Evolutionary conservation across 2,329 filamentous ascomycete genomes (phyloP).

Genomic region (Monascus ruber): DNA sequence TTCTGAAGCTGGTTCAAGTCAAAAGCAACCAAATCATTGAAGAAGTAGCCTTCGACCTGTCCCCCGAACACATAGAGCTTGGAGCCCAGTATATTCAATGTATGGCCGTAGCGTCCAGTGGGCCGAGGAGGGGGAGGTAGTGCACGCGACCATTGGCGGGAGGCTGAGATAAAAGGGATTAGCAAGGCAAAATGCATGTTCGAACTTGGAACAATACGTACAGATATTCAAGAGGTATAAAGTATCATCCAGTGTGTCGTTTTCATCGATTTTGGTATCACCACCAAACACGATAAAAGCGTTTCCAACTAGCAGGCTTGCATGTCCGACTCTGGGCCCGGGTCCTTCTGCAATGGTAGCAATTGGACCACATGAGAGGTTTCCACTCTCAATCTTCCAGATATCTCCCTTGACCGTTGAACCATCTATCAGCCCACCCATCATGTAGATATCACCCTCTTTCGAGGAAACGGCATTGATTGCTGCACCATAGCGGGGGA

Average conservation of each 20-base stretch:
- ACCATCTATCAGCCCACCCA: slow-evolving; percentile 92
- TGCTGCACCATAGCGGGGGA: slow-evolving; percentile 91
- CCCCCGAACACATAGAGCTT: slow-evolving; percentile 97
- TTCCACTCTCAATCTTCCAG: slow-evolving; percentile 92
- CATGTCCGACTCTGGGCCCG: slow-evolving; percentile 85
- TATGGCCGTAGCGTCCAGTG: slow-evolving; percentile 87
- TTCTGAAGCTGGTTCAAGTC: slow-evolving; percentile 91
- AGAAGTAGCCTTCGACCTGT: slow-evolving; percentile 93
- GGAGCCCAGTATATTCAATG: slow-evolving; percentile 88
- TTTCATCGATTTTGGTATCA: slow-evolving; percentile 93
- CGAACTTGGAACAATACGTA: slow-evolving; percentile 40
- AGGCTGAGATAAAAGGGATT: slow-evolving; percentile 48
- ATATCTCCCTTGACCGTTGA: slow-evolving; percentile 93
- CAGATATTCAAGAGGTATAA: slow-evolving; percentile 95
- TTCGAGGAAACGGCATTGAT: slow-evolving; percentile 89
- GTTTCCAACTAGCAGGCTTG: slow-evolving; percentile 89
- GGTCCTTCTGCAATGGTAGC: slow-evolving; percentile 88
- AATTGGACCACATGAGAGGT: slow-evolving; percentile 82
- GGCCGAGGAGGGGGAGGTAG: slow-evolving; percentile 77
- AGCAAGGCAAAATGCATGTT: background rate
- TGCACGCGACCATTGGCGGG: slow-evolving; percentile 93
- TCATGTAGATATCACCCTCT: slow-evolving; percentile 93
- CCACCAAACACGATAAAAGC: slow-evolving; percentile 98
- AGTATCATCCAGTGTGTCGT: slow-evolving; percentile 84
- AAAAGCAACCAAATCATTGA: slow-evolving; percentile 93